Percentiles rank a stretch among this genome's conserved stretches.
Evolutionary conservation across 768 basidiomycete species (phyloP).

Genomic region (Tephrocybe rancida): DNA sequence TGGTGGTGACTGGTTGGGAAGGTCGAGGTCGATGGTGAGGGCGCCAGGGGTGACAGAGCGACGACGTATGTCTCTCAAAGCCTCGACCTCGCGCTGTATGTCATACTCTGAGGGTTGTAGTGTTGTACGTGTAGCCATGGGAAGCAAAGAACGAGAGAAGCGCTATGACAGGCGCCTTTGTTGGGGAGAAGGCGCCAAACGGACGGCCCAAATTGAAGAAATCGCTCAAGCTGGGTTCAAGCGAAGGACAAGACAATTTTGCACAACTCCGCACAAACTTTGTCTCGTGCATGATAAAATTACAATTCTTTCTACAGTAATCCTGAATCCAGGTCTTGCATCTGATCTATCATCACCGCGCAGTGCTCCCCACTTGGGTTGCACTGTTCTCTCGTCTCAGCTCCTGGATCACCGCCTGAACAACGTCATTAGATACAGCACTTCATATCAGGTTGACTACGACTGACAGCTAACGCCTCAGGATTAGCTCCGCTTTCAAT

Average conservation of each 20-base stretch:
- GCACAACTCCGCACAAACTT: conserved; percentile 26
- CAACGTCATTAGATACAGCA: conserved; percentile 6
- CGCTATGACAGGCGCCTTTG: conserved; percentile 1
- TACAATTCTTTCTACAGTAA: conserved; percentile 5
- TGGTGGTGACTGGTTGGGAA: conserved; percentile 72
- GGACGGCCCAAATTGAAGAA: neutral
- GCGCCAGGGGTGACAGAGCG: conserved; percentile 85
- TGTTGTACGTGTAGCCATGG: conserved; percentile 42
- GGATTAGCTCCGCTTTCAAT: conserved; percentile 93
- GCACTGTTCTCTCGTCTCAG: conserved; percentile 69
- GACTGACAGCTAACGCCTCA: conserved; percentile 80
- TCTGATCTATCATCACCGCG: neutral
- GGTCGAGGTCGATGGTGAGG: conserved; percentile 88
- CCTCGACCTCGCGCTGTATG: conserved; percentile 86
- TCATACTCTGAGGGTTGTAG: conserved; percentile 85
- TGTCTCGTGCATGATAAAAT: conserved; percentile 16
- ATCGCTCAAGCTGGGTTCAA: neutral
- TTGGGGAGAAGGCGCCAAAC: neutral
- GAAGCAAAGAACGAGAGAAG: conserved; percentile 10
- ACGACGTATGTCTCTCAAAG: conserved; percentile 79
- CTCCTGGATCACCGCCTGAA: conserved; percentile 83
- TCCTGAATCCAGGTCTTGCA: neutral
- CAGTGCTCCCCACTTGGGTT: conserved; percentile 17
- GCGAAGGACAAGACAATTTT: conserved; percentile 15
- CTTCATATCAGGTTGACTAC: conserved; percentile 6